These are phyloP conservation scores for Naganishia kalamii DNA, from an alignment of 768 basidiomycete genomes.

Conservation along the genomic window DNA sequence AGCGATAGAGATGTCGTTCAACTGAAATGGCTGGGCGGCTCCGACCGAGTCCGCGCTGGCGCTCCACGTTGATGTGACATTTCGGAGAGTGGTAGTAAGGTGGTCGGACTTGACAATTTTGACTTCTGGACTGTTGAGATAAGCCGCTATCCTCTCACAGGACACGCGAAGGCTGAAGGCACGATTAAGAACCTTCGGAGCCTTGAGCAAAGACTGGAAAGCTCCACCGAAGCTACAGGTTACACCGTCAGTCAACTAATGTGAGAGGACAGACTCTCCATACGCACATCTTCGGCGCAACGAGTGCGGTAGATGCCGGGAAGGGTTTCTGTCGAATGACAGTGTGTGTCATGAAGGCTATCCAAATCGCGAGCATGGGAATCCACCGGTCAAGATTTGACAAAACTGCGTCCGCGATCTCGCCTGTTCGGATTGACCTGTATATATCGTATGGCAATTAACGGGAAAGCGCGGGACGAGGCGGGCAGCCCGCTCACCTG, in stretches of 20 bases:
- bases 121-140: background rate
- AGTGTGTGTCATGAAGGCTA: background rate
- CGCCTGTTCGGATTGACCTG: background rate
- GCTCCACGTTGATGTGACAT: background rate
- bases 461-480: background rate
- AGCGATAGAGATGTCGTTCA: background rate
- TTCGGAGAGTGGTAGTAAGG: background rate
- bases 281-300: constrained; percentile 1
- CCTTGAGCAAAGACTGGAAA: background rate
- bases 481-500: background rate
- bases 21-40: background rate
- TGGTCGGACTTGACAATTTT: background rate
- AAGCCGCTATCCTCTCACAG: background rate
- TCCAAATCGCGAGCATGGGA: background rate
- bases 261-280: background rate
- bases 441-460: background rate
- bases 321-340: background rate
- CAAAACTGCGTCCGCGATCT: background rate
- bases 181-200: background rate
- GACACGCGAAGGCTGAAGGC: constrained; percentile 3
- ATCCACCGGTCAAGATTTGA: background rate
- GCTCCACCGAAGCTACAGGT: background rate
- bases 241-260: background rate
- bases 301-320: background rate
- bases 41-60: too few species aligned